Evolutionary conservation across 139 green algal species (phyloP), one percentile per base, ranked within the genome.

Genomic region (Chara braunii): DNA sequence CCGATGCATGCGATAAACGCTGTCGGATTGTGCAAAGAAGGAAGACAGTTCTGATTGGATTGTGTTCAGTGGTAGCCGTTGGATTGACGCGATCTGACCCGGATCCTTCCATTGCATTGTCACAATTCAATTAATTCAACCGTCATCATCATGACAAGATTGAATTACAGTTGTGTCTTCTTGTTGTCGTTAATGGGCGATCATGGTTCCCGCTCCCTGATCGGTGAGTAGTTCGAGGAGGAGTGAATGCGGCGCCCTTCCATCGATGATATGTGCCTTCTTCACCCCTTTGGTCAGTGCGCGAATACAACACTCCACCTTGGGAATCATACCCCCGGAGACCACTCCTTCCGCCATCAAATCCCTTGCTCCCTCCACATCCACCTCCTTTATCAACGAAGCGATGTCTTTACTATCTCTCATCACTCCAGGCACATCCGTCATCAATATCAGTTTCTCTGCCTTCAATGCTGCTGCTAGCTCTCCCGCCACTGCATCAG

Each of bases 381-480:
- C 30, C 62, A 74, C 51, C 36, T 64, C 8, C 32, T 33, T 32
- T 37, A 78, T 52, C 1, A 78, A 37, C 65, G 52, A 68, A 42
- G 36, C 36, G 7, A 18, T 14, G 24, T 73, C 61, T 33, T 67
- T 68, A 23, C 23, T 24, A 26, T 78, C 70, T 2, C 58, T 44
- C 70, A 78, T 78, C 12, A 78, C 33, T 1, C 70, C 70, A 4
- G 70, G 70, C 22, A 78, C 70, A 31, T 78, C 70, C 14, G 93
- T 99, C 93, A 99, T 99, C 36, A 99, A 83, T 59, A 99, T 94
- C 2, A 99, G 87, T 85, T 99, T 99, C 83, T 98, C 93, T 0
- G 93, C 93, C 34, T 84, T 68, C 42, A 99, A 75, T 0, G 87
- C 80, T 4, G 89, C 91, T 0, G 92, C 92, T 54, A 96, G 88